Base-by-base conservation (phyloP, 306 rosid species). In the Benincasa hispida region DNA sequence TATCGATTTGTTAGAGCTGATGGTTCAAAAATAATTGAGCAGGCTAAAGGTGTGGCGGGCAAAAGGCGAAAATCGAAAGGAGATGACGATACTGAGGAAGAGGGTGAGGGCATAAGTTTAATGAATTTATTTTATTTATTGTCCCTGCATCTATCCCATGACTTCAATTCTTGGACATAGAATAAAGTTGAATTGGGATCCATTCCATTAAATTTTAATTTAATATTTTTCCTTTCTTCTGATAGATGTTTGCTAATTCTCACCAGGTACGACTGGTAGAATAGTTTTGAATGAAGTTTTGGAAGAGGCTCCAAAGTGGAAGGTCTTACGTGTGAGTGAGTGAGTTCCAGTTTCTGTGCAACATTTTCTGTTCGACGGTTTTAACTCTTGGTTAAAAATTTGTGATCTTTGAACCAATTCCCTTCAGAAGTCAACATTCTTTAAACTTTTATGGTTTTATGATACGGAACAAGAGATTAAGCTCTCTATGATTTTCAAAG, bases 251-350 rank as follows among this genome's bases (percentile, higher is more conserved):
- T 88, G 88, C 72, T 27, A 85, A 68, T 82, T 86, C 15, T 82
- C 85, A 9, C 24, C 88, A 80, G 85, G 81, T 83, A 77, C 89
- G 42, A 77, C 78, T 85, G 53, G 83, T 50, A 72, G 82, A 56
- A 39, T 88, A 77, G 82, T 84, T 65, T 81, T 94, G 88, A 93
- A 89, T 76, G 96, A 94, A 85, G 95, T 94, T 74, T 84, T 94
- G 86, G 98, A 94, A 88, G 97, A 91, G 87, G 89, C 98, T 39
- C 98, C 98, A 8, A 94, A 94, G 86, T 94, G 98, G 98, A 94
- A 94, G 91, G 90, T 94, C 83, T 94, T 94, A 89, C 88, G 93
- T 87, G 98, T 91, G 97, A 91, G 97, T 93, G 85, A 91, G 97
- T 91, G 97, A 86, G 95, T 91, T 90, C 88, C 93, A 81, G 83